Percentiles rank a stretch among this genome's conserved stretches.
Conservation (phyloP, 2,329 filamentous ascomycete genomes). For the Cytospora paraplurivora region DNA sequence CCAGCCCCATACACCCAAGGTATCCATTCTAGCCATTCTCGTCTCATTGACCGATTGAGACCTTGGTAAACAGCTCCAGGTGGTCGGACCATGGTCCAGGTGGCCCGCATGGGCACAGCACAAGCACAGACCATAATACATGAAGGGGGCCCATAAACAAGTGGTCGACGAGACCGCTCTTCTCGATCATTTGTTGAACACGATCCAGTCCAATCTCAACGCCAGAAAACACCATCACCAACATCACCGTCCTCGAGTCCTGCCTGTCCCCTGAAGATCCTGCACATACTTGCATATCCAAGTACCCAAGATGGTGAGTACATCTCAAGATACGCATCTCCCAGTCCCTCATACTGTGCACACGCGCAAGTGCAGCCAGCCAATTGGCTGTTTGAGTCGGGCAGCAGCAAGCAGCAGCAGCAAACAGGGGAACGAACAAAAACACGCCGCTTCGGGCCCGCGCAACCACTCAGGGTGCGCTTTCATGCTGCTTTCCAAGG, state of each 20-base stretch:
- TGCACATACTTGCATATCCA: background rate
- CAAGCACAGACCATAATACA: conserved; percentile 28
- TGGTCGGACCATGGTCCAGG: too few relatives aligned
- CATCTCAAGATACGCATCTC: conserved; percentile 1
- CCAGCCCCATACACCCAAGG: too few relatives aligned
- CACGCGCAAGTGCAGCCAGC: conserved; percentile 17
- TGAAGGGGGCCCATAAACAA: conserved; percentile 29
- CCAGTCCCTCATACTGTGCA: background rate
- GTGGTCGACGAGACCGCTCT: conserved; percentile 28
- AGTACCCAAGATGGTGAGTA: conserved; percentile 24
- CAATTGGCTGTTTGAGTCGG: conserved; percentile 13
- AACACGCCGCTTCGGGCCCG: too few relatives aligned
- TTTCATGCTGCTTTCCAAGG: too few relatives aligned
- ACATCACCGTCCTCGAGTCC: conserved; percentile 27
- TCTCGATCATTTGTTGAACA: conserved; percentile 30
- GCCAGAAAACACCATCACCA: conserved; percentile 35
- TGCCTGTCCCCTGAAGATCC: background rate
- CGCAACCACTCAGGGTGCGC: too few relatives aligned
- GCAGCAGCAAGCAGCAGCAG: conserved; percentile 14
- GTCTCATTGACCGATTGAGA: background rate
- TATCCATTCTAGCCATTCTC: too few relatives aligned
- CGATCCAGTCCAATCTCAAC: conserved; percentile 30
- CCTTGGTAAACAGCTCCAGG: too few relatives aligned
- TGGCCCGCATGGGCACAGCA: conserved; percentile 8
- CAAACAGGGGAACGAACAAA: too few relatives aligned